Conservation (phyloP, 768 basidiomycete genomes). For the Rhizopogon salebrosus region DNA sequence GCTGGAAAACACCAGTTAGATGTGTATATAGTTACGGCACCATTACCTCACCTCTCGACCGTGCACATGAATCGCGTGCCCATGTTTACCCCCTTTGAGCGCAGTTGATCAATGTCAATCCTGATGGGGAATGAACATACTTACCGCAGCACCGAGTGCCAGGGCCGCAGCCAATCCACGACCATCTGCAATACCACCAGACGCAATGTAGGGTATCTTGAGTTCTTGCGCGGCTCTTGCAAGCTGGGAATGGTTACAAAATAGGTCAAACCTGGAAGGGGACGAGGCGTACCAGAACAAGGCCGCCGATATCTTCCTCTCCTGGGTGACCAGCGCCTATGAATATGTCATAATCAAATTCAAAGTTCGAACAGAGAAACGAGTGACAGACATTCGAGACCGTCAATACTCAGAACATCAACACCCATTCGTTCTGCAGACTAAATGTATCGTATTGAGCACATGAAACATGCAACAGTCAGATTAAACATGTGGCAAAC, state of each 20-base stretch:
- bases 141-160: slow-evolving; percentile 73
- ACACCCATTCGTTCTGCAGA: slow-evolving; percentile 72
- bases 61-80: slow-evolving; percentile 93
- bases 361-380: not conserved
- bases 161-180: slow-evolving; percentile 80
- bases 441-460: slow-evolving; percentile 18
- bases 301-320: slow-evolving; percentile 86
- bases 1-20: slow-evolving; percentile 28
- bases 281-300: slow-evolving; percentile 59
- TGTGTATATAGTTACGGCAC: not conserved
- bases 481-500: slow-evolving; percentile 29
- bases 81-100: slow-evolving; percentile 75
- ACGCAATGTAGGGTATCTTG: slow-evolving; percentile 81
- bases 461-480: slow-evolving; percentile 17
- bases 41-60: slow-evolving; percentile 55
- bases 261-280: not conserved
- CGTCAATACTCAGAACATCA: slow-evolving; percentile 86
- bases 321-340: slow-evolving; percentile 93
- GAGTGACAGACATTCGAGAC: slow-evolving; percentile 70
- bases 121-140: slow-evolving; percentile 21
- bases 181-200: slow-evolving; percentile 86
- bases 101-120: not conserved
- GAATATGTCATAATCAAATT: slow-evolving; percentile 2
- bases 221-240: slow-evolving; percentile 84
- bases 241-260: slow-evolving; percentile 41